Evolutionary conservation across 495 filamentous ascomycete species (phyloP).

Genomic region (Talaromyces stipitatus): DNA sequence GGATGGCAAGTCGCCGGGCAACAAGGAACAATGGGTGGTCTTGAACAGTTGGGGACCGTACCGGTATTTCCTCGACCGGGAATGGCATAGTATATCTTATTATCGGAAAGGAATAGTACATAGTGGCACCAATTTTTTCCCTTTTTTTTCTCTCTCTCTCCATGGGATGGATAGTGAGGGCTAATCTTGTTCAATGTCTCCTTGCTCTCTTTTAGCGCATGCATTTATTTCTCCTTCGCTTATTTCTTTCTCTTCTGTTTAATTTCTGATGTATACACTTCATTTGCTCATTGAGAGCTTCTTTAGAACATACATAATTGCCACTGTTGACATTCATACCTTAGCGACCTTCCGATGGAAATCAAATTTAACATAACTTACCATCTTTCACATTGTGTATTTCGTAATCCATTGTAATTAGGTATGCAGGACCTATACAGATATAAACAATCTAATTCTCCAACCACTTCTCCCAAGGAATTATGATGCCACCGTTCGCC

Average conservation of each 20-base stretch:
- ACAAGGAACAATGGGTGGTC: conserved; percentile 77
- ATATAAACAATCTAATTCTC: too few species aligned
- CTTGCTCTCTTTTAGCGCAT: neutral
- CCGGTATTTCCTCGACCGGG: conserved; percentile 82
- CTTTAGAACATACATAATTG: neutral
- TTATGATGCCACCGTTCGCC: conserved; percentile 10
- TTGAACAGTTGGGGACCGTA: conserved; percentile 69
- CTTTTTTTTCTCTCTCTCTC: neutral
- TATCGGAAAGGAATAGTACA: neutral
- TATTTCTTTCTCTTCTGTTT: neutral
- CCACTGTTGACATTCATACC: neutral
- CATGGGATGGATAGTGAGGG: neutral
- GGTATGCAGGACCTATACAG: too few species aligned
- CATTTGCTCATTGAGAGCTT: neutral
- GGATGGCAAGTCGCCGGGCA: conserved; percentile 68
- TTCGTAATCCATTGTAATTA: too few species aligned
- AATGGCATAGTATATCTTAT: conserved; percentile 12
- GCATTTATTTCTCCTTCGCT: neutral
- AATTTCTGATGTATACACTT: neutral
- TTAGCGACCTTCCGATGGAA: neutral
- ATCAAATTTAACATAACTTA: neutral
- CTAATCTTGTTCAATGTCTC: neutral
- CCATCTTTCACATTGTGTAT: too few species aligned
- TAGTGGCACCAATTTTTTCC: neutral
- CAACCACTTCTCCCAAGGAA: conserved; percentile 15